phyloP scores from a whole-genome alignment of 345 rosid species.

The Turritis glabra region DNA sequence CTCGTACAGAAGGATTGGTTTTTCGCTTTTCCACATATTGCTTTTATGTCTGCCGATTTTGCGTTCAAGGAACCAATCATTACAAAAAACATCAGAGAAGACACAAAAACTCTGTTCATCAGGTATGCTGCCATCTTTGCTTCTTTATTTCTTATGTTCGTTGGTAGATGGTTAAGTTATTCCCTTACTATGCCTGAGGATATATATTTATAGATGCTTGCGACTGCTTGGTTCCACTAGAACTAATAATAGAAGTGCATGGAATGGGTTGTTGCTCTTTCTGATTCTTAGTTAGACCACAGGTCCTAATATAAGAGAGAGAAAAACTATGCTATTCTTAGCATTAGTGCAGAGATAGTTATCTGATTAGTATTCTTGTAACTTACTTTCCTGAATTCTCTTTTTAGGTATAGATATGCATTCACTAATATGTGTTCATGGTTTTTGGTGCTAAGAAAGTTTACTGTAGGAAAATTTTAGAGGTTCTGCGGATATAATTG shows the following conservation, averaged over 20 bases:
- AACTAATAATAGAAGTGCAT: slow-evolving; percentile 9
- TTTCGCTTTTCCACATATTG: slow-evolving; percentile 29
- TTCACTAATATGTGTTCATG: neutral
- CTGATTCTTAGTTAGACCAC: slow-evolving; percentile 35
- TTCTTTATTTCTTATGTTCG: slow-evolving; percentile 3
- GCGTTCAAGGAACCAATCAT: slow-evolving; percentile 26
- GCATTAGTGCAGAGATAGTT: neutral
- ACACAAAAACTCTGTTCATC: slow-evolving; percentile 14
- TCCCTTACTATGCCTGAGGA: neutral
- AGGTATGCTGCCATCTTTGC: slow-evolving; percentile 27
- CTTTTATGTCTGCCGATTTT: slow-evolving; percentile 15
- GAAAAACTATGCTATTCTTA: slow-evolving; percentile 24
- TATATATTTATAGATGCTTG: slow-evolving; percentile 12
- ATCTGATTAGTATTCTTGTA: slow-evolving; percentile 8
- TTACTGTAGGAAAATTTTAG: neutral
- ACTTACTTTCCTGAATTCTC: neutral
- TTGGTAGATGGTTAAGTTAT: neutral
- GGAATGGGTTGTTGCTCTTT: slow-evolving; percentile 13
- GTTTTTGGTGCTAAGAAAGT: neutral
- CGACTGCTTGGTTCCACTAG: slow-evolving; percentile 11
- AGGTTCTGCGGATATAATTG: neutral
- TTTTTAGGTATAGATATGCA: neutral
- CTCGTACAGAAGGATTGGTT: slow-evolving; percentile 22
- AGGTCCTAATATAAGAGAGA: slow-evolving; percentile 8
- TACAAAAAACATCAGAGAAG: slow-evolving; percentile 19